These are phyloP conservation scores for Amauroascus verrucosus DNA, from an alignment of 2,329 filamentous ascomycete species.

Conservation along the genomic window DNA sequence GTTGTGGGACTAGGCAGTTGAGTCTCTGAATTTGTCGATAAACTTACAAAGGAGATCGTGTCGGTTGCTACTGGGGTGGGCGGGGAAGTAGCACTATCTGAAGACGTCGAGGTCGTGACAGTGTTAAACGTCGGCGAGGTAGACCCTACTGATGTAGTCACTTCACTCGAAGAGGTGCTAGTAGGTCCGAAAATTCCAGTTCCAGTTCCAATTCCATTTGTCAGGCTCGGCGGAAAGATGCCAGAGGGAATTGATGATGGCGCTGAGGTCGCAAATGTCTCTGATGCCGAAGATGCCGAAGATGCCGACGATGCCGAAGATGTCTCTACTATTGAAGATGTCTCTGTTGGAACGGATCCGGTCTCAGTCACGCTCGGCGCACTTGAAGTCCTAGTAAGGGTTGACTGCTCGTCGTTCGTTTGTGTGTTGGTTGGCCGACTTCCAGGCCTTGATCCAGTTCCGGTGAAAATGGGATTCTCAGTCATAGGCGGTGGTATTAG, in stretches of 20 bases:
- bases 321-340: neutral
- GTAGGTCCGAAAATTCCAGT: conserved; percentile 1
- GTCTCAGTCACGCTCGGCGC: neutral
- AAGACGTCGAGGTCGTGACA: neutral
- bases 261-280: neutral
- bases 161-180: neutral
- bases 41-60: neutral
- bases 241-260: conserved; percentile 10
- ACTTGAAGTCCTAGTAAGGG: neutral
- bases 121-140: neutral
- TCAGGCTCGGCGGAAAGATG: conserved; percentile 13
- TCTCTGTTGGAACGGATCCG: neutral
- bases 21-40: conserved; percentile 16
- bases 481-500: conserved; percentile 9
- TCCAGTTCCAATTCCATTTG: conserved; percentile 7
- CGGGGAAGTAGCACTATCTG: conserved; percentile 5
- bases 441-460: neutral
- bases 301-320: neutral
- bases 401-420: neutral
- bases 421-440: neutral
- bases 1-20: conserved; percentile 15
- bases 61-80: conserved; percentile 10
- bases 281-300: neutral
- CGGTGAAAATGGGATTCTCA: neutral
- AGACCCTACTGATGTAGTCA: neutral